Evolutionary conservation across 2,329 filamentous ascomycete genomes (phyloP), one percentile per base, ranked within the genome.

Genomic region (Periconia sp.): DNA sequence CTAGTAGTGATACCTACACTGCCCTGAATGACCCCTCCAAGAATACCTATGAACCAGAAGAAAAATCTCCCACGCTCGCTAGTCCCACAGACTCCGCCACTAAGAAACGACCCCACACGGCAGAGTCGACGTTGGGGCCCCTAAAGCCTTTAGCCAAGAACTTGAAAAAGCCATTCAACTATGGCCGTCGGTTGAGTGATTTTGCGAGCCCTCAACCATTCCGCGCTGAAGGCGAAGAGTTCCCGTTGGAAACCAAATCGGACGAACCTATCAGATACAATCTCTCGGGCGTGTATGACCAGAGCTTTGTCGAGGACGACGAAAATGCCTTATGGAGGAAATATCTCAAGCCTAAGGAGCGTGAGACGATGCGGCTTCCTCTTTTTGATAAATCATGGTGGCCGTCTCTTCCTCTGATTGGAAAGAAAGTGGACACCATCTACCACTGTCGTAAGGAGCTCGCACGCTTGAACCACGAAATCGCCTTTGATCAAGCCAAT

Each of bases 361-460:
- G 94, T 37, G 91, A 93, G 17, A 96, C 90, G 0, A 92, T 95
- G 77, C 86, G 87, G 45, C 77, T 97, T 10, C 85, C 91, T 0
- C 76, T 72, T 8, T 69, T 74, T 53, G 60, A 66, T 33, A 62
- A 62, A 50, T 67, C 69, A n/a, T 97, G 89, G 88, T 85, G 96
- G 71, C 88, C 89, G 2, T 85, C 86, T 0, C 71, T 96, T n/a
- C 91, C 89, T 6, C 75, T 92, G 1, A 73, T 96, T 47, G 92
- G 90, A 50, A 88, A 91, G 71, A 97, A 97, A 74, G 92, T 97
- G 1, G 94, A 99, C 70, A 93, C 89, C 0, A 97, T 99, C 60
- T 92, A 95, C 68, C 89, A 92, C 79, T 95, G 91, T 63, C 89
- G 94, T 2, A 85, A 87, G 59, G 89, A 97, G 71, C 75, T 99